phyloP scores from a whole-genome alignment of 306 rosid species.

The Lablab purpureus region DNA sequence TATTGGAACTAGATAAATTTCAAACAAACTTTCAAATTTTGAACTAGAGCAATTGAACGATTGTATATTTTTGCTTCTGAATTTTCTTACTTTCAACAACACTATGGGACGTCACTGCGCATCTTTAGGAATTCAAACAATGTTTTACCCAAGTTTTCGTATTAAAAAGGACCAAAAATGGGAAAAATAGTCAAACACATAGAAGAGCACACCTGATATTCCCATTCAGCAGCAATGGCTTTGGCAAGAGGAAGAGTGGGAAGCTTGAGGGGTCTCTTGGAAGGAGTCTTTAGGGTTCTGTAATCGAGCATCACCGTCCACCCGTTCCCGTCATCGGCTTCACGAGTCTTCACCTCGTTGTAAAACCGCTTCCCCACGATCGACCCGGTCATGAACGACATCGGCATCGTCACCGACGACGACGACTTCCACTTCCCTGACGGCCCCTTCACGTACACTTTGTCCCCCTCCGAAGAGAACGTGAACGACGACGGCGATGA shows the following conservation, averaged over 20 bases:
- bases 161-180: background rate
- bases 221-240: conserved; percentile 93
- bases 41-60: too few relatives aligned
- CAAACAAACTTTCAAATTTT: too few relatives aligned
- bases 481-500: conserved; percentile 59
- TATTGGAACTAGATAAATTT: too few relatives aligned
- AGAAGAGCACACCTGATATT: conserved; percentile 69
- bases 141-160: too few relatives aligned
- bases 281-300: conserved; percentile 85
- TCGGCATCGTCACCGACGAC: conserved; percentile 88
- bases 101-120: too few relatives aligned
- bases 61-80: too few relatives aligned
- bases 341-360: conserved; percentile 67
- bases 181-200: too few relatives aligned
- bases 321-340: conserved; percentile 81
- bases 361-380: conserved; percentile 89
- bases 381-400: conserved; percentile 93
- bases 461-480: conserved; percentile 67
- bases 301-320: conserved; percentile 96
- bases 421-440: conserved; percentile 44
- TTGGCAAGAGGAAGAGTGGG: conserved; percentile 78
- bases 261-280: conserved; percentile 88
- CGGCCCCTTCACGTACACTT: conserved; percentile 58
- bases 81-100: too few relatives aligned
- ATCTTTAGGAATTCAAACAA: too few relatives aligned